Percentiles rank a stretch among this genome's conserved stretches.
phyloP scores from a whole-genome alignment of 2,329 filamentous ascomycete genomes.

The Pseudogymnoascus sp. region DNA sequence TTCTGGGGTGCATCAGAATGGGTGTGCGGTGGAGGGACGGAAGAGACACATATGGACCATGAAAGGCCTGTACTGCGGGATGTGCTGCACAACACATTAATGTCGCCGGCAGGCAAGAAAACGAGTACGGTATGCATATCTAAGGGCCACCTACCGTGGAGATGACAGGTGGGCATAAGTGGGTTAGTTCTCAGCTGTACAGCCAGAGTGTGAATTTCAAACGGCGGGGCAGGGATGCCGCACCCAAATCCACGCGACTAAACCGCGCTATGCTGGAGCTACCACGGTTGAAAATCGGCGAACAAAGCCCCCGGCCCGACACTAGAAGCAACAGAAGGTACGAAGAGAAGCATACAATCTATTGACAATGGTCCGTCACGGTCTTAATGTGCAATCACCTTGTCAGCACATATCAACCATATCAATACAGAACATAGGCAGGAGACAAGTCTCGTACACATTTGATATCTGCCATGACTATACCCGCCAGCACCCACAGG shows the following conservation, averaged over 20 bases:
- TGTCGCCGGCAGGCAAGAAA: background rate
- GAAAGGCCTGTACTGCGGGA: background rate
- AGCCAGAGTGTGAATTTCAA: slow-evolving; percentile 7
- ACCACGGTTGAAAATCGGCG: slow-evolving; percentile 7
- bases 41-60: slow-evolving; percentile 1
- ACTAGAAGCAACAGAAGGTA: slow-evolving; percentile 5
- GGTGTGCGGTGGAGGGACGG: background rate
- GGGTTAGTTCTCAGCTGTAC: slow-evolving; percentile 2
- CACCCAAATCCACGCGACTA: background rate
- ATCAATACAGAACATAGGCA: background rate
- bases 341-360: slow-evolving; percentile 5
- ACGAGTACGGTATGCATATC: slow-evolving; percentile 1
- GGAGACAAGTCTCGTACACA: background rate
- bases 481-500: background rate
- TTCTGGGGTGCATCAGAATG: slow-evolving; percentile 1
- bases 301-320: background rate
- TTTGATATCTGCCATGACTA: background rate
- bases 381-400: background rate
- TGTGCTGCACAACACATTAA: slow-evolving; percentile 7
- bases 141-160: background rate
- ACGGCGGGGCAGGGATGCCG: background rate
- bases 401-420: background rate
- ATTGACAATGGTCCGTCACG: background rate
- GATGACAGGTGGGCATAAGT: slow-evolving; percentile 1
- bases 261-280: background rate